Conservation (phyloP, 1,284 basidiomycete genomes). For the Sanghuangporus baumii region DNA sequence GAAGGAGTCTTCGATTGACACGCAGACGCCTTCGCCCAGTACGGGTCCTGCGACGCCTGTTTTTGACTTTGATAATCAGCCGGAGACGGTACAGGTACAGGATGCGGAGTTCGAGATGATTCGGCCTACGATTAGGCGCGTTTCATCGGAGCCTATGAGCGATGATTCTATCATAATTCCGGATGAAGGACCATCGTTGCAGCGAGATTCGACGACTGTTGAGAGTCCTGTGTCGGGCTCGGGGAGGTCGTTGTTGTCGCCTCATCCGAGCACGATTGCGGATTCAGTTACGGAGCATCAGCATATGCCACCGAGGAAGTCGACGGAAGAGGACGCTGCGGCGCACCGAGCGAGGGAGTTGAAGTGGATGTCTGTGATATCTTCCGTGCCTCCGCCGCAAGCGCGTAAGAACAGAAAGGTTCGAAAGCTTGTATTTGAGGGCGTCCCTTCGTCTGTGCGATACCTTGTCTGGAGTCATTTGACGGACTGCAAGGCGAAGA, state of each 20-base stretch:
- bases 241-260: conserved; percentile 19
- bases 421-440: conserved; percentile 71
- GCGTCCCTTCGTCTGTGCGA: conserved; percentile 79
- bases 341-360: conserved; percentile 71
- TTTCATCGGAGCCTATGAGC: conserved; percentile 41
- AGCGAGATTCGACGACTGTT: conserved; percentile 27
- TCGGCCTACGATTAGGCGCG: conserved; percentile 45
- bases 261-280: neutral
- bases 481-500: conserved; percentile 66
- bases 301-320: conserved; percentile 6
- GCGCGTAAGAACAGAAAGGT: conserved; percentile 82
- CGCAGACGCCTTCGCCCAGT: conserved; percentile 23
- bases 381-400: conserved; percentile 54
- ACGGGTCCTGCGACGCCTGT: conserved; percentile 23
- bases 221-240: conserved; percentile 20
- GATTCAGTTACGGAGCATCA: conserved; percentile 14
- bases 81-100: conserved; percentile 59
- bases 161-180: conserved; percentile 38
- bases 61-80: conserved; percentile 26
- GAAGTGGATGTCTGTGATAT: conserved; percentile 71
- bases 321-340: conserved; percentile 17
- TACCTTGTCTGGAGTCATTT: conserved; percentile 84
- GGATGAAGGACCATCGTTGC: conserved; percentile 26
- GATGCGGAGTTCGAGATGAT: conserved; percentile 79
- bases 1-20: conserved; percentile 33